A percentile compares a stretch with the other conserved stretches of the same genome.
Evolutionary conservation across 1,284 basidiomycete species (phyloP).

Genomic region (Hemileia vastatrix): DNA sequence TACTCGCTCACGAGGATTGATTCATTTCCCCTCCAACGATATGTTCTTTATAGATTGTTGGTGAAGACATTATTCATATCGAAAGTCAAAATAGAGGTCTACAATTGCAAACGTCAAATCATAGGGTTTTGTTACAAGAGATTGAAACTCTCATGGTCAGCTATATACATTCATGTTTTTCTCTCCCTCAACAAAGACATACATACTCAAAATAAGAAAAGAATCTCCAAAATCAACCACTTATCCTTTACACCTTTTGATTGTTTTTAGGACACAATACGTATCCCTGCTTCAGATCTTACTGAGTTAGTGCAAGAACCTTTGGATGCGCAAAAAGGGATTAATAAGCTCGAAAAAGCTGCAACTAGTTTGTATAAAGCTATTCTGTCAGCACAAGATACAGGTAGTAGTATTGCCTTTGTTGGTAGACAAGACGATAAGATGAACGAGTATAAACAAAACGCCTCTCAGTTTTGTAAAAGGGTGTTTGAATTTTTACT

Average conservation of each 20-base stretch:
- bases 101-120: conserved; percentile 96
- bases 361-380: conserved; percentile 90
- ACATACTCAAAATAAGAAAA: conserved; percentile 9
- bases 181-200: no score
- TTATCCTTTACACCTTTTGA: neutral
- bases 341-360: conserved; percentile 68
- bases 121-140: conserved; percentile 67
- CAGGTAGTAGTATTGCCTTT: conserved; percentile 60
- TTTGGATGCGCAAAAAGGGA: conserved; percentile 64
- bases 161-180: conserved; percentile 7
- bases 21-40: neutral
- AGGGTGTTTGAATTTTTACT: conserved; percentile 77
- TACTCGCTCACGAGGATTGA: neutral
- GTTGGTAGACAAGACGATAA: conserved; percentile 51
- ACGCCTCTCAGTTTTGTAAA: conserved; percentile 83
- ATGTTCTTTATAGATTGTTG: conserved; percentile 59
- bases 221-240: neutral
- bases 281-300: conserved; percentile 70
- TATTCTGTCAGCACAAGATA: conserved; percentile 77
- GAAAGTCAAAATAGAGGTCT: conserved; percentile 93
- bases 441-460: conserved; percentile 73
- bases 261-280: conserved; percentile 67
- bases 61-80: conserved; percentile 88
- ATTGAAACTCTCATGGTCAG: conserved; percentile 71
- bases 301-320: conserved; percentile 72